Conservation (phyloP, 176 grass and related monocot genomes). For the Rhipidocladum racemiflorum region DNA sequence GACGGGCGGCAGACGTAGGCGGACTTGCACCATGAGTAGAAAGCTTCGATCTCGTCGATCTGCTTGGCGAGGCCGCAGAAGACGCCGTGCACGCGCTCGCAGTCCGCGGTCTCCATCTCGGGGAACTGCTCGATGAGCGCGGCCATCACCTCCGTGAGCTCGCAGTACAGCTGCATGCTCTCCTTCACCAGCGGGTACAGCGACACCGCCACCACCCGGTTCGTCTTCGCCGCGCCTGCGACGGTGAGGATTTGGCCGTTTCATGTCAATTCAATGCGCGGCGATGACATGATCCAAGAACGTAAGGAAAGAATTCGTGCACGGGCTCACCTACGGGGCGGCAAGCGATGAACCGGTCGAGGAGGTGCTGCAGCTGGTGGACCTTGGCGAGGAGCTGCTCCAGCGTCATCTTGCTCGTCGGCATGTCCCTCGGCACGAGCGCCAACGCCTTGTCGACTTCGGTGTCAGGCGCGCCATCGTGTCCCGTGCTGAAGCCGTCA, state of each 20-base stretch:
- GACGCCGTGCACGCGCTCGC: conserved; percentile 50
- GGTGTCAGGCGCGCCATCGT: not conserved
- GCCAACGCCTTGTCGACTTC: not conserved
- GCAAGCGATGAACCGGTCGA: conserved; percentile 78
- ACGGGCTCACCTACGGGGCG: conserved; percentile 49
- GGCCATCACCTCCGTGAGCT: conserved; percentile 56
- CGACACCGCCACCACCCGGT: conserved; percentile 67
- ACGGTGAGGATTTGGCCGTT: not conserved
- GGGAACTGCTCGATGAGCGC: conserved; percentile 64
- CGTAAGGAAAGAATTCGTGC: not conserved
- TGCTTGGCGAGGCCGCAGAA: conserved; percentile 60
- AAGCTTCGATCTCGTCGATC: conserved; percentile 59
- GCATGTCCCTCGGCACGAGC: conserved; percentile 41
- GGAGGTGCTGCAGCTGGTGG: conserved; percentile 60
- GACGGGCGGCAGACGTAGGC: conserved; percentile 57
- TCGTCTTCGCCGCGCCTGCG: conserved; percentile 62
- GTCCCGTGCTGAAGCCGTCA: not conserved
- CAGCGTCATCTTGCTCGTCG: conserved; percentile 65
- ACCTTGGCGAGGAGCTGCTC: conserved; percentile 53
- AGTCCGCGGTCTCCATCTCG: conserved; percentile 55
- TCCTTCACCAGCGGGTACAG: conserved; percentile 75
- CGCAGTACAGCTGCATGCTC: conserved; percentile 78
- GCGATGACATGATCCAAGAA: not conserved
- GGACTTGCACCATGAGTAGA: conserved; percentile 74
- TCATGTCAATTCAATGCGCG: not conserved